Conservation (phyloP, 352 stramenopile species). For the Lagenidium sp. region DNA sequence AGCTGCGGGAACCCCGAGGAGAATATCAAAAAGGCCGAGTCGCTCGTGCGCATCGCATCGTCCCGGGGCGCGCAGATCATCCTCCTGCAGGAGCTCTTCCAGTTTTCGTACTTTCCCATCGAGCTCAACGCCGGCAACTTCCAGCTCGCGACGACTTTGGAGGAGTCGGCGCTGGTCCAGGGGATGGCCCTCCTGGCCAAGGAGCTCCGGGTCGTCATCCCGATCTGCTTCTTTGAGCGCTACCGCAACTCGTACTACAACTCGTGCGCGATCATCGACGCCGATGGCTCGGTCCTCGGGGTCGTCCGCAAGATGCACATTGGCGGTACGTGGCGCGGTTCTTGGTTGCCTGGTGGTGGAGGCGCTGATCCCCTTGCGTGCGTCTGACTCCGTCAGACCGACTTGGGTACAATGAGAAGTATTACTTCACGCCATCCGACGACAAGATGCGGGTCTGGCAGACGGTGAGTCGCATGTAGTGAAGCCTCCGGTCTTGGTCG, state of each 20-base stretch:
- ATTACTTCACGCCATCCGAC: conserved; percentile 90
- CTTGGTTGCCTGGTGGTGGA: neutral
- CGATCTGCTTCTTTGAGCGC: conserved; percentile 90
- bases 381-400: conserved; percentile 38
- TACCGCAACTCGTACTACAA: conserved; percentile 91
- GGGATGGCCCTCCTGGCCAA: conserved; percentile 85
- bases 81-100: conserved; percentile 88
- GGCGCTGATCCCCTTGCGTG: neutral
- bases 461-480: conserved; percentile 51
- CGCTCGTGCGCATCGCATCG: conserved; percentile 82
- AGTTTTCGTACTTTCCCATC: conserved; percentile 89
- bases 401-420: conserved; percentile 89
- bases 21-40: conserved; percentile 89
- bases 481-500: too few relatives aligned
- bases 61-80: conserved; percentile 85
- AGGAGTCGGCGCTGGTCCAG: conserved; percentile 78
- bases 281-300: conserved; percentile 76
- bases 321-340: conserved; percentile 29
- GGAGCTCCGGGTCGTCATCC: conserved; percentile 87
- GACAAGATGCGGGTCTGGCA: conserved; percentile 86
- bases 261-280: conserved; percentile 87
- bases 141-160: conserved; percentile 73
- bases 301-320: conserved; percentile 89
- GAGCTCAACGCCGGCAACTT: conserved; percentile 87
- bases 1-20: conserved; percentile 78